A percentile compares a stretch with the other conserved stretches of the same genome.
phyloP scores from a whole-genome alignment of 371 early-diverging fungal genomes.

The Mucor saturninus region DNA sequence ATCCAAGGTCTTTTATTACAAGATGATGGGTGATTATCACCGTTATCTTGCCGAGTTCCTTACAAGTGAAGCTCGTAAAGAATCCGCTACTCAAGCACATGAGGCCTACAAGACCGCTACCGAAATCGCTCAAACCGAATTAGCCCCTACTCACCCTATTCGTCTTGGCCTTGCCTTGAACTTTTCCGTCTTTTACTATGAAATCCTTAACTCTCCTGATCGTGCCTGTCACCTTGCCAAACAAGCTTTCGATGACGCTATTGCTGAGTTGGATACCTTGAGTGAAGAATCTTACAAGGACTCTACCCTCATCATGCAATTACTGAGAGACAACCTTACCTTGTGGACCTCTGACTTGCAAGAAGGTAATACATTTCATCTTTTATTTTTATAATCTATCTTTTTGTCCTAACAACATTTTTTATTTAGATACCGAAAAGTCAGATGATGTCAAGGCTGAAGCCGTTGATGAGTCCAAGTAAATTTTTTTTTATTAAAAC shows the following conservation, averaged over 20 bases:
- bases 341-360: conserved; percentile 99
- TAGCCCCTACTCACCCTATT: conserved; percentile 99
- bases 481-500: conserved; percentile 8
- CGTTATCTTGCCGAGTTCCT: conserved; percentile 99
- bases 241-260: conserved; percentile 99
- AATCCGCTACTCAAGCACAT: conserved; percentile 87
- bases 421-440: conserved; percentile 70
- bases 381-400: background rate
- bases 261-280: conserved; percentile 98
- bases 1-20: conserved; percentile 98
- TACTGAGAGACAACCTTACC: conserved; percentile 99
- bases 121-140: conserved; percentile 91
- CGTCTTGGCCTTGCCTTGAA: conserved; percentile 99
- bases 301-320: conserved; percentile 99
- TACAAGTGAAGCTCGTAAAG: conserved; percentile 85
- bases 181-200: conserved; percentile 99
- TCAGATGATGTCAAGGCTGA: conserved; percentile 30
- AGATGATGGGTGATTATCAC: conserved; percentile 93
- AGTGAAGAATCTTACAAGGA: conserved; percentile 99
- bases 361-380: conserved; percentile 55
- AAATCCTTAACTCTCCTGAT: conserved; percentile 98
- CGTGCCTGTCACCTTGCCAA: conserved; percentile 99
- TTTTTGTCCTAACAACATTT: conserved; percentile 31
- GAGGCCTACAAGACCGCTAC: conserved; percentile 97
- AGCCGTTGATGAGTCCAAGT: conserved; percentile 32